Conservation (phyloP, 805 yeast species). For the Candida berthetii region DNA sequence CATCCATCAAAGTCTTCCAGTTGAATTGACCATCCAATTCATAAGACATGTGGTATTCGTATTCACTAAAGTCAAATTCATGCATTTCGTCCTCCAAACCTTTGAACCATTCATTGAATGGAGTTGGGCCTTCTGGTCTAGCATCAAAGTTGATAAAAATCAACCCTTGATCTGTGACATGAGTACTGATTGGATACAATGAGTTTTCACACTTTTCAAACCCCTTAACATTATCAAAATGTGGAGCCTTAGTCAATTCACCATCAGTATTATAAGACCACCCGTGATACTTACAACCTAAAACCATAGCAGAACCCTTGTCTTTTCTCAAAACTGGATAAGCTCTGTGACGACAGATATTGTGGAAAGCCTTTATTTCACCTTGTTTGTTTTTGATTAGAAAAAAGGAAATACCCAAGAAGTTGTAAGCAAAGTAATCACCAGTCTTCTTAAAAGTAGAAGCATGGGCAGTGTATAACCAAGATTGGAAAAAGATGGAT, state of each 20-base stretch:
- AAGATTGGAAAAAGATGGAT: conserved; percentile 48
- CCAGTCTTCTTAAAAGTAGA: conserved; percentile 53
- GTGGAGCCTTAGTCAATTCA: conserved; percentile 52
- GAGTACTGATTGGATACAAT: conserved; percentile 46
- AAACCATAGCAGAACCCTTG: conserved; percentile 48
- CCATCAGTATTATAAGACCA: conserved; percentile 65
- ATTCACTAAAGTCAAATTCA: conserved; percentile 54
- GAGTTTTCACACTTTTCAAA: conserved; percentile 51
- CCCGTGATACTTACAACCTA: conserved; percentile 60
- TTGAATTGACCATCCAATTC: conserved; percentile 58
- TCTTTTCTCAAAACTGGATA: conserved; percentile 56
- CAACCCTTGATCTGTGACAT: conserved; percentile 49
- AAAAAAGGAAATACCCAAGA: conserved; percentile 50
- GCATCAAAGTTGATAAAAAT: conserved; percentile 50
- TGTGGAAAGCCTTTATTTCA: conserved; percentile 52
- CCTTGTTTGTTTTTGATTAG: conserved; percentile 48
- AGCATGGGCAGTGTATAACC: conserved; percentile 48
- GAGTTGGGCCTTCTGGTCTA: conserved; percentile 30
- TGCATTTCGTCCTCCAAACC: conserved; percentile 47
- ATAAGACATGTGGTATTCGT: conserved; percentile 59
- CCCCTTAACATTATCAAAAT: conserved; percentile 53
- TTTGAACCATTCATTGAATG: conserved; percentile 45
- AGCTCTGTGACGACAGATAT: conserved; percentile 61
- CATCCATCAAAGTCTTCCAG: conserved; percentile 65
- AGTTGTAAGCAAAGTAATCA: conserved; percentile 44